These are phyloP conservation scores for Aspergillus heteromorphus DNA, from an alignment of 495 filamentous ascomycete species.

Conservation along the genomic window DNA sequence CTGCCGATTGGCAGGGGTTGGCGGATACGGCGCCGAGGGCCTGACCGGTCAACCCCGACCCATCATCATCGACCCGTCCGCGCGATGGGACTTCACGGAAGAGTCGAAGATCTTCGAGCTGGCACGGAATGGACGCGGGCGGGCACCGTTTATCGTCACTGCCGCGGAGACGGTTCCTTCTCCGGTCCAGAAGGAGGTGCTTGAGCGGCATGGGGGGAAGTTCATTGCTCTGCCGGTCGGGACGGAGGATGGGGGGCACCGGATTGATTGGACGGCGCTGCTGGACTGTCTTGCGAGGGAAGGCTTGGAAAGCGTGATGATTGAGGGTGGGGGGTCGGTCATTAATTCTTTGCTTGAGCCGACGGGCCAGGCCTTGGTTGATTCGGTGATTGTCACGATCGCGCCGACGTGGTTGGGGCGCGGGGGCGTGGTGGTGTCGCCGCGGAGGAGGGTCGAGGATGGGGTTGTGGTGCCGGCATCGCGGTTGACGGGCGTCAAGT, in stretches of 20 bases:
- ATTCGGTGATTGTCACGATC: conserved; percentile 77
- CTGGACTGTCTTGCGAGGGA: conserved; percentile 46
- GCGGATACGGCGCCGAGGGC: conserved; percentile 42
- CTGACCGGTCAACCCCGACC: conserved; percentile 63
- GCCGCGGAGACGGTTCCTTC: conserved; percentile 17
- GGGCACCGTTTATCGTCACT: conserved; percentile 64
- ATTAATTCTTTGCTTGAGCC: conserved; percentile 72
- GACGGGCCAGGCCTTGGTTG: conserved; percentile 45
- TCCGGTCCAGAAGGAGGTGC: conserved; percentile 25
- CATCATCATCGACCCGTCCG: conserved; percentile 69
- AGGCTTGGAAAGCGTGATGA: conserved; percentile 72
- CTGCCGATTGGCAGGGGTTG: conserved; percentile 57
- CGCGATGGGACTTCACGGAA: conserved; percentile 57
- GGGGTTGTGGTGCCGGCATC: conserved; percentile 48
- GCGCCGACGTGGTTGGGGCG: conserved; percentile 79
- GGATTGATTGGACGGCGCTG: conserved; percentile 57
- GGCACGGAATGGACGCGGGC: conserved; percentile 57
- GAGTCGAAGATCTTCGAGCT: conserved; percentile 60
- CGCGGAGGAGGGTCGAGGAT: conserved; percentile 36
- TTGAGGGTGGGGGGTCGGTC: conserved; percentile 76
- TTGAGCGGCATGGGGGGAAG: conserved; percentile 42
- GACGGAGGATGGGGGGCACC: conserved; percentile 12
- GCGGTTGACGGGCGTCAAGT: conserved; percentile 59
- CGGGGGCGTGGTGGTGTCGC: conserved; percentile 71
- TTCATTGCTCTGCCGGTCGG: conserved; percentile 31